Evolutionary conservation across 441 rosid species (phyloP), one percentile per base, ranked within the genome.

Genomic region (Isatis lusitanica): DNA sequence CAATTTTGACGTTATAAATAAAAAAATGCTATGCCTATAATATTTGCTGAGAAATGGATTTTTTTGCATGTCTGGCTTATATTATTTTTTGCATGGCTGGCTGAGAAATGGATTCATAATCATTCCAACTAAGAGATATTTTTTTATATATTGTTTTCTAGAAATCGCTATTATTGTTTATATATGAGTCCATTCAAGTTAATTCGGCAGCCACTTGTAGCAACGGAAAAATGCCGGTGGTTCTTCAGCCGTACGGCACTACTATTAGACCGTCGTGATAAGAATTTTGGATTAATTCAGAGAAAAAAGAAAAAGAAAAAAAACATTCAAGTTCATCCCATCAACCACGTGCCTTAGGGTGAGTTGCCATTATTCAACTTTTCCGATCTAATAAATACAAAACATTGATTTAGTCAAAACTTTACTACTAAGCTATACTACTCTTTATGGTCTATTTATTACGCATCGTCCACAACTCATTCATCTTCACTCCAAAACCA

Each of bases 391-490:
- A 55, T 53, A 31, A 43, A 73, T 56, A 33, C 35, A 26, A 47
- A 56, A 15, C 13, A 47, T 46, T 65, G 35, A 65, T 26, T 55
- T 73, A 56, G 77, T 73, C 77, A 73, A 73, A 64, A 56, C 59
- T 56, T 56, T 56, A 36, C 51, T 21, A 65, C 77, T 55, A 55
- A 46, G 47, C 18, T 10, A 17, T 7, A 9, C 10, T 30, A 55
- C 15, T n/a, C n/a, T 30, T 30, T 17, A n/a, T 39, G 15, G 48
- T 35, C 71, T 73, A 64, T 73, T 35, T 35, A 57, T 56, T 15
- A 57, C 51, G 48, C 28, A 64, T 39, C 57, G 10, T 62, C 24
- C 57, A 7, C 55, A 17, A 52, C 43, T 46, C 58, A 64, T 66
- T 38, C 3, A 17, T 65, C 66, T 59, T 67, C 73, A 67, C 67